Evolutionary conservation across 768 basidiomycete species (phyloP), one percentile per base, ranked within the genome.

Genomic region (Phaeotremella skinneri): DNA sequence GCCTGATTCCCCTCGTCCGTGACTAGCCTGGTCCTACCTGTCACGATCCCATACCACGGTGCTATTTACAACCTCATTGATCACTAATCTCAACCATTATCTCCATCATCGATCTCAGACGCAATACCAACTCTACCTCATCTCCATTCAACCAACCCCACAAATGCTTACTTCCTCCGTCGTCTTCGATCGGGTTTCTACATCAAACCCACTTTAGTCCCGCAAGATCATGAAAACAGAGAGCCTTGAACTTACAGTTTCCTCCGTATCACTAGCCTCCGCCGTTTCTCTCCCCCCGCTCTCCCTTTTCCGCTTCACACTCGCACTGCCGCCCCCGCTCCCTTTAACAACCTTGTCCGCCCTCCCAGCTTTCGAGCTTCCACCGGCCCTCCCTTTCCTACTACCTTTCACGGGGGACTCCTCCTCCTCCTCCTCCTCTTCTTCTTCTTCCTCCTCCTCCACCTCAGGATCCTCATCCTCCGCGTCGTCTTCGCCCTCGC

Each of bases 351-450:
- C n/a, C n/a, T n/a, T n/a, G n/a, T n/a, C n/a, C n/a, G n/a, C n/a
- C n/a, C n/a, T 39, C 37, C 37, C 37, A 39, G 37, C 37, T 9
- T 9, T n/a, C 37, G 11, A 9, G n/a, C 37, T n/a, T 39, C 37
- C n/a, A 39, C 37, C 37, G n/a, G 37, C 37, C 37, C n/a, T 39
- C 9, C 11, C 37, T 39, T 39, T 39, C 9, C 37, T n/a, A 9
- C n/a, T 39, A 39, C 37, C n/a, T 9, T n/a, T 9, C n/a, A 9
- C n/a, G n/a, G 37, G 37, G 11, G 37, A 39, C n/a, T 54, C 17
- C 20, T 52, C 48, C 14, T 23, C 29, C n/a, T 56, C n/a, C 6
- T 53, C 51, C 2, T 39, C 27, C 16, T 62, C 55, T 30, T 48
- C 49, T 26, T 29, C 43, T 16, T 30, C 41, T 6, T 52, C 50